phyloP scores from a whole-genome alignment of 768 basidiomycete genomes.

The Leccinum subgranulosum region DNA sequence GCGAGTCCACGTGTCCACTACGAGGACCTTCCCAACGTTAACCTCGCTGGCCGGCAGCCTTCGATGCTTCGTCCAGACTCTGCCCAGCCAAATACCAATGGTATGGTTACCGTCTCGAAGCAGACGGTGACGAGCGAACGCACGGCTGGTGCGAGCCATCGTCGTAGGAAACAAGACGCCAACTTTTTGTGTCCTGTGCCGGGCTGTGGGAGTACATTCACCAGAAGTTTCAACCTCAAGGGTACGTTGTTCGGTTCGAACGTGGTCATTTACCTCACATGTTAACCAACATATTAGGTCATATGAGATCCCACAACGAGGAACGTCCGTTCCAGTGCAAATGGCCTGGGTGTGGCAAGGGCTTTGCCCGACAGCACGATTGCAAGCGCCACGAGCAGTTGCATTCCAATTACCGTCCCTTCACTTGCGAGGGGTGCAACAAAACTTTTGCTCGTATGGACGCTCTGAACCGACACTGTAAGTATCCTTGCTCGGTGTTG shows the following conservation, averaged over 20 bases:
- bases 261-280: conserved; percentile 9
- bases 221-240: conserved; percentile 90
- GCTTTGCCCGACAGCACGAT: conserved; percentile 92
- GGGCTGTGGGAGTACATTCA: conserved; percentile 85
- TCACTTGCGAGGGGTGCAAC: conserved; percentile 88
- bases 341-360: conserved; percentile 93
- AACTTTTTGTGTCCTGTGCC: conserved; percentile 80
- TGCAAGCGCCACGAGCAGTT: conserved; percentile 96
- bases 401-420: conserved; percentile 89
- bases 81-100: conserved; percentile 3
- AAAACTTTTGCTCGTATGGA: conserved; percentile 96
- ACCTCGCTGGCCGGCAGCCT: conserved; percentile 21
- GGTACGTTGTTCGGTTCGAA: conserved; percentile 42
- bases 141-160: conserved; percentile 83
- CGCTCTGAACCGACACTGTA: conserved; percentile 89
- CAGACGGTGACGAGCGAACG: conserved; percentile 89
- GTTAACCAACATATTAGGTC: conserved; percentile 48
- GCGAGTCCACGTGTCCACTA: conserved; percentile 58
- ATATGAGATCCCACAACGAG: conserved; percentile 91
- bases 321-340: conserved; percentile 94
- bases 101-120: conserved; percentile 44
- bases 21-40: conserved; percentile 43
- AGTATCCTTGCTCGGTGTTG: conserved; percentile 33
- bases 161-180: conserved; percentile 84
- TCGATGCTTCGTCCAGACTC: conserved; percentile 25